These are phyloP conservation scores for Phalaenopsis equestris DNA, from an alignment of 106 monocot genomes.

Conservation along the genomic window DNA sequence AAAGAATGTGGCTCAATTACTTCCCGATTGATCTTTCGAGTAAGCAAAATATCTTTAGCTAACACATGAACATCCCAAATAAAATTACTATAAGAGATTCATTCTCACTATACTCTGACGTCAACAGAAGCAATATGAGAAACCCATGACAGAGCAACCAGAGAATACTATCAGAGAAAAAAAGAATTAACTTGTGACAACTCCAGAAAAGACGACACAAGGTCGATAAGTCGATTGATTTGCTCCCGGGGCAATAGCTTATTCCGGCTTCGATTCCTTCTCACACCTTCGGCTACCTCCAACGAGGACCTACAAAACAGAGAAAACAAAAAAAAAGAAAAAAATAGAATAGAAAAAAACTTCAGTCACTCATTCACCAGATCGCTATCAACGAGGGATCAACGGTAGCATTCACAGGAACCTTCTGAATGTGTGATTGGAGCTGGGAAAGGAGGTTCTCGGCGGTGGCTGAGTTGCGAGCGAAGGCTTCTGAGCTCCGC, in stretches of 20 bases:
- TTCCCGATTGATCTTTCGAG: background rate
- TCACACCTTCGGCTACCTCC: constrained; percentile 71
- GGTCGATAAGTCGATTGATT: constrained; percentile 76
- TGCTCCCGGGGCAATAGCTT: constrained; percentile 86
- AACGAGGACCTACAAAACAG: constrained; percentile 39
- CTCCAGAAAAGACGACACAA: constrained; percentile 88
- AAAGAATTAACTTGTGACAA: constrained; percentile 64
- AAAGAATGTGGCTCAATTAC: background rate
- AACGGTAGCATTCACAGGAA: background rate
- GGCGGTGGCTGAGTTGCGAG: constrained; percentile 52
- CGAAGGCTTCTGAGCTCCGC: constrained; percentile 53
- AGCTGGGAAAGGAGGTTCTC: constrained; percentile 56
- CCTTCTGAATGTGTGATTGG: constrained; percentile 59
- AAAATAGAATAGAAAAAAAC: background rate
- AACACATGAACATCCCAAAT: background rate
- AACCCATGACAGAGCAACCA: background rate
- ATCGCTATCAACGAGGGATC: background rate
- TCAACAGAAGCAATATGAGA: background rate
- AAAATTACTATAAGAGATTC: background rate
- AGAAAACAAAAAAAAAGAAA: background rate
- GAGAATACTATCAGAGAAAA: too few species aligned
- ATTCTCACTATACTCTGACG: background rate
- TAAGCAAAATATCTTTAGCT: background rate
- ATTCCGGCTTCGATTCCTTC: constrained; percentile 61
- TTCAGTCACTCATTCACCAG: background rate